These are phyloP conservation scores for Trichophyton rubrum DNA, from an alignment of 2,329 filamentous ascomycete genomes.

Conservation along the genomic window DNA sequence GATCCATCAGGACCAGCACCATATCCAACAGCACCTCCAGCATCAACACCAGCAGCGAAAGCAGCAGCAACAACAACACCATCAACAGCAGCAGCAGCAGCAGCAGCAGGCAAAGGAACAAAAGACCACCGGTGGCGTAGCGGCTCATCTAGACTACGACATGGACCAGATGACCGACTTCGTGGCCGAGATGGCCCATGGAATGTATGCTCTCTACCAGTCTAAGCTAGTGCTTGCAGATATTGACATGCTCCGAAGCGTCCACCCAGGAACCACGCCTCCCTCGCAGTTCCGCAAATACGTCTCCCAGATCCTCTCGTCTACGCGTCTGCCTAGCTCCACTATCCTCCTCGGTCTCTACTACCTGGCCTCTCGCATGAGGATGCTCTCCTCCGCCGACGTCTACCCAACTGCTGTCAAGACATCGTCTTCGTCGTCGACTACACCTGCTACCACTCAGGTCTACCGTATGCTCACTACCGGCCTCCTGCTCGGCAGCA, in stretches of 20 bases:
- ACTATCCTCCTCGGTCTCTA: conserved; percentile 85
- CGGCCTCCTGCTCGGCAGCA: conserved; percentile 75
- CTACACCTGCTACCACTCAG: conserved; percentile 44
- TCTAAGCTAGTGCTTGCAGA: conserved; percentile 46
- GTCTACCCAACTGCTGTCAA: conserved; percentile 37
- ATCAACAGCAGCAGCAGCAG: conserved; percentile 17
- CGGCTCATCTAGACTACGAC: conserved; percentile 89
- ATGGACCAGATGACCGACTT: conserved; percentile 95
- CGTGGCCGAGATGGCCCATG: conserved; percentile 75
- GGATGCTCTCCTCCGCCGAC: conserved; percentile 49
- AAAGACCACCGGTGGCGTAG: conserved; percentile 69
- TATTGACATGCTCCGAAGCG: conserved; percentile 52
- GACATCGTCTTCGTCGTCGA: background rate
- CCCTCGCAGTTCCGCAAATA: conserved; percentile 77
- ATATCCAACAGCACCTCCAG: background rate
- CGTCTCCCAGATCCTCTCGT: conserved; percentile 78
- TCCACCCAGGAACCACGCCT: conserved; percentile 49
- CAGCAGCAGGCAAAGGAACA: conserved; percentile 42
- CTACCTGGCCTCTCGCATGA: conserved; percentile 74
- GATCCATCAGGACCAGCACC: conserved; percentile 12
- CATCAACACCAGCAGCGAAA: conserved; percentile 17
- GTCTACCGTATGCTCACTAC: conserved; percentile 82
- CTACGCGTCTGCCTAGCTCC: conserved; percentile 77
- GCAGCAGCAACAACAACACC: conserved; percentile 7
- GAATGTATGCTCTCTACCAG: conserved; percentile 51